Conservation (phyloP, 163 green algal genomes). For the Trebouxia gelatinosa region DNA sequence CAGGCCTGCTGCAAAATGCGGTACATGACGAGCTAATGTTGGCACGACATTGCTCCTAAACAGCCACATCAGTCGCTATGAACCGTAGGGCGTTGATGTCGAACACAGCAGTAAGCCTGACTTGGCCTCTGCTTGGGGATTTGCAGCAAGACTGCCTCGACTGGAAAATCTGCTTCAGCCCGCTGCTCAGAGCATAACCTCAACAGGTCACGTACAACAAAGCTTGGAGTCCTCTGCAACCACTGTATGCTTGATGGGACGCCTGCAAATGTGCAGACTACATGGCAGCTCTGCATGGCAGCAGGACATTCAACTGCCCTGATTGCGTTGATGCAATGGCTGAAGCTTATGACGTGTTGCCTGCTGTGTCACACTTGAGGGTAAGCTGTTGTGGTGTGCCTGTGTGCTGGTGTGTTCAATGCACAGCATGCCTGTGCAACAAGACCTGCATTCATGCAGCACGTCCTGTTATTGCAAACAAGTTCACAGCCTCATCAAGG, state of each 20-base stretch:
- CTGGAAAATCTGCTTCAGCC: background rate
- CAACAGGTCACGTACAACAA: background rate
- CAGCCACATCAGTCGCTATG: too few relatives aligned
- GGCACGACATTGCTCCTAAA: too few relatives aligned
- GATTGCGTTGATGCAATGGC: conserved; percentile 43
- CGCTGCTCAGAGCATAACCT: too few relatives aligned
- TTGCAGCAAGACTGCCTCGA: background rate
- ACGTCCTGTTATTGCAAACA: too few relatives aligned
- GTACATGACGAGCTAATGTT: background rate
- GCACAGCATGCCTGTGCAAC: too few relatives aligned
- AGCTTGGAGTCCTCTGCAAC: background rate
- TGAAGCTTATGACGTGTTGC: conserved; percentile 12
- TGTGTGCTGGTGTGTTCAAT: too few relatives aligned
- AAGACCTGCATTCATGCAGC: too few relatives aligned
- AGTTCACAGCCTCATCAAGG: too few relatives aligned
- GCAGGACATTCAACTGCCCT: conserved; percentile 43
- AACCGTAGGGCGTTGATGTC: background rate
- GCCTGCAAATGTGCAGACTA: conserved; percentile 17
- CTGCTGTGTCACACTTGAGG: conserved; percentile 3
- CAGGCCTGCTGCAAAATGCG: background rate
- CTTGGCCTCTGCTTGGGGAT: conserved; percentile 5
- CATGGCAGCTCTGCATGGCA: conserved; percentile 28
- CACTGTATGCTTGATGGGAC: background rate
- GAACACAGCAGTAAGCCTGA: background rate
- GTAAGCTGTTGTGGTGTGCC: too few relatives aligned